phyloP scores from a whole-genome alignment of 331 rosid genomes.

The Stylosanthes scabra region DNA sequence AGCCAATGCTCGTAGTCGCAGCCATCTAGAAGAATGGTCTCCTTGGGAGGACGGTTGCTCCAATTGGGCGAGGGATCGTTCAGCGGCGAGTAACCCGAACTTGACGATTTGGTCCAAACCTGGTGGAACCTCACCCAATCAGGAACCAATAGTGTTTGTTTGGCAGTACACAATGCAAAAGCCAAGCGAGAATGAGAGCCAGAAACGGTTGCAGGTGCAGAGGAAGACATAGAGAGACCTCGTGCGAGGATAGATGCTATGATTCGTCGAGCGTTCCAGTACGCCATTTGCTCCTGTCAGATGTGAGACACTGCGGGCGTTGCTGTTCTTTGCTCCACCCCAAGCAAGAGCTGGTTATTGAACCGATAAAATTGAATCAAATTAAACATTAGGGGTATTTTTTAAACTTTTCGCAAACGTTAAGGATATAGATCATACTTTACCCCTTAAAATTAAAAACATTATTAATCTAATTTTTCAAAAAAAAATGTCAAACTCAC shows the following conservation, averaged over 20 bases:
- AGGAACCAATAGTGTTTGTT: conserved; percentile 43
- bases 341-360: no score
- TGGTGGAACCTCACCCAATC: conserved; percentile 29
- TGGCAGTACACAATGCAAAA: conserved; percentile 45
- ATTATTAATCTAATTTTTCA: no score
- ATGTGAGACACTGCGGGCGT: no score
- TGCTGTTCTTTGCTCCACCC: no score
- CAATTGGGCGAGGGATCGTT: conserved; percentile 80
- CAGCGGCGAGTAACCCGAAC: conserved; percentile 81
- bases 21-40: conserved; percentile 87
- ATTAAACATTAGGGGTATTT: no score
- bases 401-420: no score
- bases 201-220: conserved; percentile 44
- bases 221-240: conserved; percentile 45
- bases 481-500: no score
- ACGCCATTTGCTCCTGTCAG: conserved; percentile 85
- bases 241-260: conserved; percentile 51
- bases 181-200: conserved; percentile 55
- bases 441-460: no score
- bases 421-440: no score
- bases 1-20: conserved; percentile 99
- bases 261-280: conserved; percentile 64
- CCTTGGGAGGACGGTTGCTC: conserved; percentile 94
- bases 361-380: no score
- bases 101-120: conserved; percentile 60